Base-by-base conservation (phyloP, 495 filamentous ascomycete genomes). In the Tuber indicum region DNA sequence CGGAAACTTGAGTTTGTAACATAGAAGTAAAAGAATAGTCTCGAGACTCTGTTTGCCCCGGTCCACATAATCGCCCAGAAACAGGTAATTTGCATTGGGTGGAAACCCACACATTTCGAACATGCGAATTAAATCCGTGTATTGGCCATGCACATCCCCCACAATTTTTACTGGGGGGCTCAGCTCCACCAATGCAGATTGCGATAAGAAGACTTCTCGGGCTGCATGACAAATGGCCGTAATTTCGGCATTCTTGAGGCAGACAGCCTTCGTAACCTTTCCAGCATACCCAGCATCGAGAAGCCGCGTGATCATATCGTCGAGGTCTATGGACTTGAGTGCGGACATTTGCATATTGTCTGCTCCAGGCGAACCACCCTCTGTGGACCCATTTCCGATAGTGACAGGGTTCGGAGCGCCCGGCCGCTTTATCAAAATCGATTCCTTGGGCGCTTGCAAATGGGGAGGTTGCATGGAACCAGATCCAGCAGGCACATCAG, bases 81-180 rank as follows among this genome's bases (percentile, higher is more conserved):
- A 99, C 52, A 99, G 88, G 83, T 92, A 99, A 86, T 99, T 99
- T 10, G 94, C 90, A 70, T 89, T 90, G 10, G 96, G 96, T 17
- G 96, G 96, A 83, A 98, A 99, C 3, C 96, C 96, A 81, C 96
- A 98, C 96, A 98, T 98, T 86, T 99, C 96, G 79, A 99, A 99
- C 89, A 99, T 91, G 47, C 96, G 89, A 80, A 99, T 97, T 43
- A 99, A 86, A 85, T 99, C 96, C 26, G 95, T 97, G 83, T 98
- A 99, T 85, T 99, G 96, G 72, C 96, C 96, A 84, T 99, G 96
- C 17, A 99, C 93, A 85, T 99, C 96, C 17, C 96, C 96, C 21
- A 99, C 96, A 79, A 99, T 97, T 86, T 99, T 99, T 79, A 99
- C 96, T 3, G 96, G 96, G n/a, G 96, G 91, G 74, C 93, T 90